Base-by-base conservation (phyloP, 2,329 filamentous ascomycete species). In the Cercospora zeae-maydis region DNA sequence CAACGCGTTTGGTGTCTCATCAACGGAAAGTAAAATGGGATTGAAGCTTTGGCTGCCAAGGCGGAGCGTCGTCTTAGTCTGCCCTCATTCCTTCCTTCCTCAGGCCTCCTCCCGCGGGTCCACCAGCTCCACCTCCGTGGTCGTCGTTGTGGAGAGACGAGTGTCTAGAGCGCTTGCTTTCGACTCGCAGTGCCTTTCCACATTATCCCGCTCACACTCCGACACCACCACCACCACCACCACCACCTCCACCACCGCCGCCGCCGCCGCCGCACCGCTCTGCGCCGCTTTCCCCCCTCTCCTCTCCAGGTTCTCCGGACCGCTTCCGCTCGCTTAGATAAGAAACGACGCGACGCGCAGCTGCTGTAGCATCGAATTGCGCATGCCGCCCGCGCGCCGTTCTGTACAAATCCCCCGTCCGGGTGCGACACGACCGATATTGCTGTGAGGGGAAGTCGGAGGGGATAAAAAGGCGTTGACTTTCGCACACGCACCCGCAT, bases 281-380 rank as follows among this genome's bases (percentile, higher is more conserved):
- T 19, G 16, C 39, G 11, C 39, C 39, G 19, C 39, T 19, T n/a
- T 19, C 11, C 19, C 33, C 8, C 16, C 11, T 13, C 39, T 13
- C 11, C 24, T 13, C 24, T 14, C 21, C 47, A 52, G 57, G 57
- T 59, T 27, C 57, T 52, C 45, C 14, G 57, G 57, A 52, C 57
- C 57, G 57, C 57, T 59, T 51, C 31, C 57, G 51, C 57, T 59
- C 57, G 57, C 57, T 59, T 59, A 30, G 42, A 59, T 45, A 51
- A 30, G 30, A 49, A 24, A 51, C 31, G 16, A 33, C n/a, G 30
- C 16, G 42, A 33, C n/a, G 21, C 45, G 42, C 42, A 59, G 57
- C 57, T 45, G 39, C 39, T 45, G 39, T 45, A 45, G 39, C 39
- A 45, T 16, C 16, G 21, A 4, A 45, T 11, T 45, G 39, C 45